Conservation (phyloP, 78 protist species). For the Creolimax fragrantissima region DNA sequence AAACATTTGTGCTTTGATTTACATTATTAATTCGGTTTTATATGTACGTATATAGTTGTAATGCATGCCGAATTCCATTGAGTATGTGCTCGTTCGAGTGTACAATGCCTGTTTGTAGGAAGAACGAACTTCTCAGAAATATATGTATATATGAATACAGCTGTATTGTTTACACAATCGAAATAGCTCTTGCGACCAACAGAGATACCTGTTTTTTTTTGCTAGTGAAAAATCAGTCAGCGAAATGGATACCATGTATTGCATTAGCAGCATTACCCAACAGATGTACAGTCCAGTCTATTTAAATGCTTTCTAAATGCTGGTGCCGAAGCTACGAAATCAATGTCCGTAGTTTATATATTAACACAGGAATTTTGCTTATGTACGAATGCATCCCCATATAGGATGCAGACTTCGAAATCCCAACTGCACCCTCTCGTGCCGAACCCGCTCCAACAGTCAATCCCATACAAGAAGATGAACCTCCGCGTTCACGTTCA, state of each 20-base stretch:
- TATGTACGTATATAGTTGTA: neutral
- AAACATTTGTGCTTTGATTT: neutral
- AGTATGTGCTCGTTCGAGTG: neutral
- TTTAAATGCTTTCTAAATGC: neutral
- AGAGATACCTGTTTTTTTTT: neutral
- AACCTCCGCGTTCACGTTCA: neutral
- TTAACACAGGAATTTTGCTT: neutral
- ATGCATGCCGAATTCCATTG: neutral
- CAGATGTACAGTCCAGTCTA: neutral
- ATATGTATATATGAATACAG: neutral
- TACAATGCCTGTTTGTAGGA: neutral
- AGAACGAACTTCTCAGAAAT: neutral
- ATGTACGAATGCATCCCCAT: neutral
- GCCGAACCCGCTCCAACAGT: neutral
- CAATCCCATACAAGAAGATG: no score
- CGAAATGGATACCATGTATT: no score
- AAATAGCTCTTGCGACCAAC: neutral
- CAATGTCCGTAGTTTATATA: neutral
- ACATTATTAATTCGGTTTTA: neutral
- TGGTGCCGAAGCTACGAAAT: neutral
- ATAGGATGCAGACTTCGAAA: neutral
- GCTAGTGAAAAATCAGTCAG: no score
- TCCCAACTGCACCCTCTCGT: no score
- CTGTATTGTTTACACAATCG: neutral
- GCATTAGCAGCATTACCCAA: no score